Evolutionary conservation across 192 early-diverging fungal species (phyloP).

Genomic region (Rhizophagus clarus): DNA sequence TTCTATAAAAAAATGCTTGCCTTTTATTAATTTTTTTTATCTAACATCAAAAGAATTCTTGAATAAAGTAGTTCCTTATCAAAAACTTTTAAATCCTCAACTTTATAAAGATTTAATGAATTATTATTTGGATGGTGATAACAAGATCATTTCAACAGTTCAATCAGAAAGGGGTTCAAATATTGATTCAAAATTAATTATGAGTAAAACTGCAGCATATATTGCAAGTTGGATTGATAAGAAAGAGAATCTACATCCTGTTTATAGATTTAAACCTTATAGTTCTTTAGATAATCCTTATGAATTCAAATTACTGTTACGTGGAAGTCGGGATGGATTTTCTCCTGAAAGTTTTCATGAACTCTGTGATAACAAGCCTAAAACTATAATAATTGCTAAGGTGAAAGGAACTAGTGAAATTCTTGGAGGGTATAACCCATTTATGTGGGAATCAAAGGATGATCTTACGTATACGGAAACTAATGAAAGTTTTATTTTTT

Average conservation of each 20-base stretch:
- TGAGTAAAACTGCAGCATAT: background rate
- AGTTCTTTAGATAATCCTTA: background rate
- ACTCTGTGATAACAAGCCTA: background rate
- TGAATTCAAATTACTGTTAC: background rate
- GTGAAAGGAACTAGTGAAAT: conserved; percentile 21
- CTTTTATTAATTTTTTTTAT: conserved; percentile 12
- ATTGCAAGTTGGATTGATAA: background rate
- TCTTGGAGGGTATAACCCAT: conserved; percentile 16
- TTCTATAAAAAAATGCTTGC: background rate
- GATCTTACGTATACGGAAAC: background rate
- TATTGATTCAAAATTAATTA: background rate
- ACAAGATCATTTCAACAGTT: background rate
- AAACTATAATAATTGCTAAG: background rate
- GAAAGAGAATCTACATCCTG: background rate
- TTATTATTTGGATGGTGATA: background rate
- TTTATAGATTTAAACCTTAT: background rate
- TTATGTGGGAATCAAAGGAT: background rate
- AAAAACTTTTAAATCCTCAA: background rate
- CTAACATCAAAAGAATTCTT: conserved; percentile 7
- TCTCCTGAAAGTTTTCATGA: background rate
- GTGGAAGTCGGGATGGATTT: conserved; percentile 7
- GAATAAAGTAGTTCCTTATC: background rate
- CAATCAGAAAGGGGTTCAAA: too few relatives aligned
- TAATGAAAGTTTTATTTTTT: conserved; percentile 17
- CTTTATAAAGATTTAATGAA: background rate